phyloP scores from a whole-genome alignment of 352 stramenopile genomes.

The Phytophthora chlamydospora region DNA sequence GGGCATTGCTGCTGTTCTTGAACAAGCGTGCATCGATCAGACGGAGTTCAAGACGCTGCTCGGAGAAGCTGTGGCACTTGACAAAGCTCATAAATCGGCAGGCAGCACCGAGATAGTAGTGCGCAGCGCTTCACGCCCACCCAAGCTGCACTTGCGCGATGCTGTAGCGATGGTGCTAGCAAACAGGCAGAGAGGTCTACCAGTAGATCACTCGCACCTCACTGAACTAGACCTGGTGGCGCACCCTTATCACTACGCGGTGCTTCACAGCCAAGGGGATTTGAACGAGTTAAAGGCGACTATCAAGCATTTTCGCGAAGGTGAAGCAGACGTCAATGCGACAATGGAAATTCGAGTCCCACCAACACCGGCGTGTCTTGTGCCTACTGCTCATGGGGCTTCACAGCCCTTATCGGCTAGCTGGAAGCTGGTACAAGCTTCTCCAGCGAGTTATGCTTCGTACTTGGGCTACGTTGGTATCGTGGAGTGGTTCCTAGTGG shows the following conservation, averaged over 20 bases:
- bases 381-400: no score
- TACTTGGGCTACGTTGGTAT: conserved; percentile 13
- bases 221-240: background rate
- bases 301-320: background rate
- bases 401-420: background rate
- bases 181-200: background rate
- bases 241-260: conserved; percentile 11
- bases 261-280: conserved; percentile 4
- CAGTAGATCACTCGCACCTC: conserved; percentile 7
- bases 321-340: conserved; percentile 1
- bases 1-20: background rate
- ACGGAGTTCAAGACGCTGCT: conserved; percentile 6
- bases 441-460: conserved; percentile 2
- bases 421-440: conserved; percentile 7
- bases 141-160: background rate
- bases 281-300: conserved; percentile 1
- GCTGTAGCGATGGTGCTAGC: background rate
- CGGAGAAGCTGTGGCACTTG: background rate
- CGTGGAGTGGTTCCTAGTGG: conserved; percentile 8
- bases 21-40: background rate
- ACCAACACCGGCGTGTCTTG: background rate
- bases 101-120: no score
- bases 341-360: conserved; percentile 5
- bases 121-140: background rate
- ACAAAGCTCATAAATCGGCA: background rate